Base-by-base conservation (phyloP, 805 yeast species). In the Hanseniaspora hatyaiensis region DNA sequence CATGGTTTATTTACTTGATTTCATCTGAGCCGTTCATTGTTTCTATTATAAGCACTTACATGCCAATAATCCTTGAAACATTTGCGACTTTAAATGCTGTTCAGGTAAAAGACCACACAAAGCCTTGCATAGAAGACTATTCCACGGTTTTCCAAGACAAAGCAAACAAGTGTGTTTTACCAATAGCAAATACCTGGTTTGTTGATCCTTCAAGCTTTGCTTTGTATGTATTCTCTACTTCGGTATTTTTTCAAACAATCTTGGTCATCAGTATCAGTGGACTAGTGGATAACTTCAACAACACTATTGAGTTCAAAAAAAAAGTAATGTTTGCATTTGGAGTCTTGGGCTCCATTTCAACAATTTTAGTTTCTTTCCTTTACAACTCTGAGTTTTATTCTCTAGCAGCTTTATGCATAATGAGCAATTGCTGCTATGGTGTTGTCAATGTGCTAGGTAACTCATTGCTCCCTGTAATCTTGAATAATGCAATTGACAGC, bases 1-100 rank as follows among this genome's bases (percentile, higher is more conserved):
- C 88, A 3, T 75, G 88, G 88, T 77, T 77, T 57, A 65, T 78
- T 6, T 79, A 77, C 53, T 68, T 80, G 2, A 78, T 82, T 72
- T 87, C 88, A 1, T 75, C 83, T 18, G 94, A 82, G 59, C 92
- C 92, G 0, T 83, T 82, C 57, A 72, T 81, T 3, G 92, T 82
- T 6, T 77, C 84, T 33, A 87, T 82, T 2, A 80, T 83, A 5
- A 80, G 88, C 0, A 81, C 89, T 0, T 83, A 80, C 59, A 80
- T 82, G 5, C 92, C 92, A 0, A 62, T 83, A 15, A 60, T 82
- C 6, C 62, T 82, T 26, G 87, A 82, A 52, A 81, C 78, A 54
- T 70, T 78, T 51, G 94, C 88, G 0, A 68, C 87, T 19, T 75
- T 72, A 37, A 82, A 79, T 57, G 89, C 86, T 22, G 89, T 83